Percentiles rank a stretch among this genome's conserved stretches.
Evolutionary conservation across 306 rosid species (phyloP).

Genomic region (Casuarina glauca): DNA sequence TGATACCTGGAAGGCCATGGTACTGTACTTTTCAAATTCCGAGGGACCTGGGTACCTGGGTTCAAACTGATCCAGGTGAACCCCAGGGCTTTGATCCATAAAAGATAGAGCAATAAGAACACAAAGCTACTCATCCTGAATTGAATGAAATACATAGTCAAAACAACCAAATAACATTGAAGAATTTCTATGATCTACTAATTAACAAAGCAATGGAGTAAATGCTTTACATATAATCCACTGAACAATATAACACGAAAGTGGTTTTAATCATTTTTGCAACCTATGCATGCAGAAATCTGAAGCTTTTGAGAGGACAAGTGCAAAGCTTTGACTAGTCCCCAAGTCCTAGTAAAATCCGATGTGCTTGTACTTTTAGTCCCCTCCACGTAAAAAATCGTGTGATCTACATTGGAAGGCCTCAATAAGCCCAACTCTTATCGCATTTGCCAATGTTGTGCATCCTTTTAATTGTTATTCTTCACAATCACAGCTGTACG

Average conservation of each 20-base stretch:
- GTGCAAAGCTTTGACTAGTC: neutral
- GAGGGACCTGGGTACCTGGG: constrained; percentile 24
- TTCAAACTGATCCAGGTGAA: constrained; percentile 36
- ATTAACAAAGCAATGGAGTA: constrained; percentile 24
- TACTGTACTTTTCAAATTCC: constrained; percentile 26
- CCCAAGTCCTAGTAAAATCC: constrained; percentile 16
- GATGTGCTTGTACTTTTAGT: neutral
- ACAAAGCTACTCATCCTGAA: constrained; percentile 49
- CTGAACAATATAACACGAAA: constrained; percentile 26
- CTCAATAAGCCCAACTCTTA: constrained; percentile 6
- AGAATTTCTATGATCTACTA: constrained; percentile 9
- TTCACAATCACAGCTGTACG: constrained; percentile 24
- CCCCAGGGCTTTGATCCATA: constrained; percentile 48
- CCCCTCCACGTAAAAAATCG: neutral
- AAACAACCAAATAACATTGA: constrained; percentile 25
- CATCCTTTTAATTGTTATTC: constrained; percentile 15
- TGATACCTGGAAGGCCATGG: constrained; percentile 37
- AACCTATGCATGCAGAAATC: constrained; percentile 25
- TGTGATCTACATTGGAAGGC: constrained; percentile 1
- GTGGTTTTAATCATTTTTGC: constrained; percentile 11
- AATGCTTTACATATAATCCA: constrained; percentile 39
- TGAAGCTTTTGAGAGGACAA: constrained; percentile 1
- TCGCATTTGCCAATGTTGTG: neutral
- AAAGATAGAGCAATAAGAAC: constrained; percentile 45
- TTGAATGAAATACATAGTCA: constrained; percentile 42